Conservation (phyloP, 2,329 filamentous ascomycete genomes). For the Balansia obtecta region DNA sequence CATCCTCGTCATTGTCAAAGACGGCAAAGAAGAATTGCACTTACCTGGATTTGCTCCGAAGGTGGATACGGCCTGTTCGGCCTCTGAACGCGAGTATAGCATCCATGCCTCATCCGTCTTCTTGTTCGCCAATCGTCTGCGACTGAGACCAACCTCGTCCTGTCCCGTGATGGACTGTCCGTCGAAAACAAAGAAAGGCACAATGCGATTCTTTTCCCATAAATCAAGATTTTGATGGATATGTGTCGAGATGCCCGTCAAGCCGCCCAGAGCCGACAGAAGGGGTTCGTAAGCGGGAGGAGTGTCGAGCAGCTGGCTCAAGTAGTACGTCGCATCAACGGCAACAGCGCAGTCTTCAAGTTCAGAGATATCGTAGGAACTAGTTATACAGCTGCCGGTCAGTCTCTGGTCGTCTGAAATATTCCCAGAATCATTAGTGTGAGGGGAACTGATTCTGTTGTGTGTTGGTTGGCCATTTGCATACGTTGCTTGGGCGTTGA, state of each 20-base stretch:
- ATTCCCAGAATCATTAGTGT: background rate
- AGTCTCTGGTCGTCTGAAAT: background rate
- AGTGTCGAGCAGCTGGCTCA: conserved; percentile 64
- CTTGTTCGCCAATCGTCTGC: conserved; percentile 51
- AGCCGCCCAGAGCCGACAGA: conserved; percentile 76
- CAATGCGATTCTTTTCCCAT: conserved; percentile 58
- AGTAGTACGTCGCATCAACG: conserved; percentile 83
- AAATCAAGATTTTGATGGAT: conserved; percentile 65
- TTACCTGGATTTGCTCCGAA: conserved; percentile 70
- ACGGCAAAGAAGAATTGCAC: background rate
- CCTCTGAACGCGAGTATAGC: conserved; percentile 70
- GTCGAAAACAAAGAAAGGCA: conserved; percentile 84
- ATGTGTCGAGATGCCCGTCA: conserved; percentile 65
- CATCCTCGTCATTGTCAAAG: background rate
- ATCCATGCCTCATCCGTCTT: conserved; percentile 75
- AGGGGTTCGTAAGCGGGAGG: conserved; percentile 70
- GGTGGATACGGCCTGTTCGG: conserved; percentile 68
- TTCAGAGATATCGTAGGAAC: conserved; percentile 51
- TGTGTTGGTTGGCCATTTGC: conserved; percentile 7
- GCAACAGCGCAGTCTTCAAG: conserved; percentile 66
- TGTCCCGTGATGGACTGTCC: conserved; percentile 70
- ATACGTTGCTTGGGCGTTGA: conserved; percentile 26
- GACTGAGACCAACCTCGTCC: conserved; percentile 54
- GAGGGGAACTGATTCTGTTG: background rate
- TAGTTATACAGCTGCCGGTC: conserved; percentile 12